Evolutionary conservation across 495 filamentous ascomycete genomes (phyloP), one percentile per base, ranked within the genome.

Genomic region (Tuber microsphaerosporum): DNA sequence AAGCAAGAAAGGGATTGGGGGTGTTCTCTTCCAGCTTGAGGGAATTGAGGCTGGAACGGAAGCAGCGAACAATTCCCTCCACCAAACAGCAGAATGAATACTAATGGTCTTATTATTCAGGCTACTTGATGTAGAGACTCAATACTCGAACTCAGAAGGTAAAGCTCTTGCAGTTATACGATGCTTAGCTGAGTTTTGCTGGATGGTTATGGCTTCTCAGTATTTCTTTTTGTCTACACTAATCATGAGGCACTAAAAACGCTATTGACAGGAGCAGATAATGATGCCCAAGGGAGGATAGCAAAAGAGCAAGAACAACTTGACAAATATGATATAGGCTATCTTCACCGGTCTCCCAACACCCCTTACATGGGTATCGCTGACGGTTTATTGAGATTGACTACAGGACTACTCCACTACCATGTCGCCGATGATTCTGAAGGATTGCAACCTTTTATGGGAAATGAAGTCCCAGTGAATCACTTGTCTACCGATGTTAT

Each of bases 321-420:
- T 5, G 16, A 22, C 0, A 41, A 72, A 14, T 72, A 39, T 8
- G 10, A 72, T n/a, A 4, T 72, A 5, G 0, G 34, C 0, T 4
- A 46, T 6, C 4, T 56, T 8, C 48, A 56, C 10, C 9, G 22
- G 0, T 22, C 48, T 22, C 3, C 48, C 0, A 56, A 1, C 0
- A 56, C 48, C 8, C 48, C n/a, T 7, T 56, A 9, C 5, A 56
- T 56, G 7, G 9, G 48, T 0, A 56, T 56, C 2, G 22, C 48
- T 2, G 48, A 56, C 5, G 48, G 48, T 2, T 22, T 56, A 0
- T 56, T 22, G 4, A 0, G 8, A 26, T 7, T 56, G 2, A 7
- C 48, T n/a, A 56, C 9, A 0, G 0, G 4, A 7, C 26, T n/a
- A 22, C 0, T 56, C 0, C 1, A 0, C 2, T 2, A n/a, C 0